These are phyloP conservation scores for Periconia digitata DNA, from an alignment of 2,329 filamentous ascomycete species.

Conservation along the genomic window DNA sequence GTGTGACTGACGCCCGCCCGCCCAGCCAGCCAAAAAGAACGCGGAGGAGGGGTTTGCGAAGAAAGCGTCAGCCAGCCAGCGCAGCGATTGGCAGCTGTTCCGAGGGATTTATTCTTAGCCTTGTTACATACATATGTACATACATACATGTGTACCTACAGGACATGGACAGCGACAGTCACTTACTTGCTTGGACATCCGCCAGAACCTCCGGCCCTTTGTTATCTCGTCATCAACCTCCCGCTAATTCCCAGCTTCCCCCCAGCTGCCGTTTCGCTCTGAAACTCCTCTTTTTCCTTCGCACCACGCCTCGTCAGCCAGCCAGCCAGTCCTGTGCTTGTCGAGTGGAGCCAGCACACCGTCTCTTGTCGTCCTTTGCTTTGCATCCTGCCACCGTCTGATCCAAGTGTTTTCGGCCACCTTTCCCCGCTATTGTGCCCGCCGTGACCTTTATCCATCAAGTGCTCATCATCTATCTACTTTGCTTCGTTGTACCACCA, in stretches of 20 bases:
- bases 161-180: too few species aligned
- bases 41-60: too few species aligned
- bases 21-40: too few species aligned
- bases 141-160: too few species aligned
- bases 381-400: constrained; percentile 25
- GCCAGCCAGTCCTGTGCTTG: not conserved
- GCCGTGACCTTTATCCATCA: constrained; percentile 2
- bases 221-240: constrained; percentile 31
- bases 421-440: constrained; percentile 19
- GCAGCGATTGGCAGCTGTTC: too few species aligned
- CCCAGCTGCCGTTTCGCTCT: not conserved
- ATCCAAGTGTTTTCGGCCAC: constrained; percentile 17
- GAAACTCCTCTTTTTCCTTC: not conserved
- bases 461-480: constrained; percentile 17
- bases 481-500: constrained; percentile 2
- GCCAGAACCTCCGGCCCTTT: too few species aligned
- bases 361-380: constrained; percentile 10
- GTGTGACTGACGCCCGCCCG: too few species aligned
- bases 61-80: too few species aligned
- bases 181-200: too few species aligned
- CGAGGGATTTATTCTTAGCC: too few species aligned
- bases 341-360: constrained; percentile 39
- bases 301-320: not conserved
- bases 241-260: too few species aligned
- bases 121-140: too few species aligned